Percentiles rank a stretch among this genome's conserved stretches.
phyloP scores from a whole-genome alignment of 371 early-diverging fungal species.

The Syncephalastrum sp. region DNA sequence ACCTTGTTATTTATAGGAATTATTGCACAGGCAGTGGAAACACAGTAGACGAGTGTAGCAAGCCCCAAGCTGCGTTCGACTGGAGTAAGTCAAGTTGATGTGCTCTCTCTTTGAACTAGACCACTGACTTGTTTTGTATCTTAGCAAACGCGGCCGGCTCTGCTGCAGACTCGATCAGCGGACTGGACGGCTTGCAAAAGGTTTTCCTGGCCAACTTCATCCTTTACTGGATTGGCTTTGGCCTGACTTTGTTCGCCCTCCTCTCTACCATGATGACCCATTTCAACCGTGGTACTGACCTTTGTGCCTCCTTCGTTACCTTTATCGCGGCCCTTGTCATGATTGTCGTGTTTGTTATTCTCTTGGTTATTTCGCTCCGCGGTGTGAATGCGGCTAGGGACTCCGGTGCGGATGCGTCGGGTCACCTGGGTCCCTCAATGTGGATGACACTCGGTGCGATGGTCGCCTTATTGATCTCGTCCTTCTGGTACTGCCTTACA shows the following conservation, averaged over 20 bases:
- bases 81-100: slow-evolving; percentile 26
- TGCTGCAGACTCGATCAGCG: background rate
- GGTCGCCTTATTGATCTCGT: slow-evolving; percentile 23
- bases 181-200: slow-evolving; percentile 11
- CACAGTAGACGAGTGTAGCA: slow-evolving; percentile 23
- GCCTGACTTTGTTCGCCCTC: slow-evolving; percentile 26
- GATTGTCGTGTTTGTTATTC: slow-evolving; percentile 26
- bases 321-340: slow-evolving; percentile 29
- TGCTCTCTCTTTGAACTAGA: background rate
- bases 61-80: slow-evolving; percentile 37
- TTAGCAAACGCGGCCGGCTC: background rate
- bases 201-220: slow-evolving; percentile 33
- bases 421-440: slow-evolving; percentile 30
- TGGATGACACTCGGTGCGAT: slow-evolving; percentile 35
- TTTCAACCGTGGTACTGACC: slow-evolving; percentile 22
- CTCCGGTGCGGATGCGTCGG: slow-evolving; percentile 17
- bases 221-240: slow-evolving; percentile 32
- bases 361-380: slow-evolving; percentile 30
- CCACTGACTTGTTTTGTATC: background rate
- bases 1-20: slow-evolving; percentile 20
- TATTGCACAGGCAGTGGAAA: slow-evolving; percentile 32
- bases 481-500: slow-evolving; percentile 27
- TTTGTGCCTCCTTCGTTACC: slow-evolving; percentile 25
- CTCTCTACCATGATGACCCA: slow-evolving; percentile 20
- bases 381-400: slow-evolving; percentile 32